Base-by-base conservation (phyloP, 208 protist genomes). In the Acanthamoeba lenticulata region DNA sequence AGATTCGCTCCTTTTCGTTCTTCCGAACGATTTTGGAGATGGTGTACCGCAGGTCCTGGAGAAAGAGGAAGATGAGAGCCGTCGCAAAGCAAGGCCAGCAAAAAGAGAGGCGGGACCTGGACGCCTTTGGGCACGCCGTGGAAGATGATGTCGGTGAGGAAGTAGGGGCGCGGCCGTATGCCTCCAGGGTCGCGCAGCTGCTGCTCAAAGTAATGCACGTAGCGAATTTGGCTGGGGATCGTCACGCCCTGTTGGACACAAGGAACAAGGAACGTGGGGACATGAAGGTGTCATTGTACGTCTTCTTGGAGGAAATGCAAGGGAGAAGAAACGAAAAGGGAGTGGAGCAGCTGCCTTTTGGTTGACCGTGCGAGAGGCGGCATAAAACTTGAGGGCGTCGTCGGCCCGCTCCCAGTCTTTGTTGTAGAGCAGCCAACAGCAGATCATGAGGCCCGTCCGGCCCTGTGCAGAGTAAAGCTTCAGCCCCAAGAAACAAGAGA, bases 221-320 rank as follows among this genome's bases (percentile, higher is more conserved):
- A 86, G 27, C 77, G 77, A 21, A 86, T 86, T 6, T 86, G 77
- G 45, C 77, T 86, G 0, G 77, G 77, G 17, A 86, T 86, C 13
- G 77, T 86, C 77, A 86, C 77, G 45, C 77, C 77, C 77, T 86
- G 38, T 77, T n/a, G n/a, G n/a, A n/a, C n/a, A n/a, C n/a, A n/a
- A n/a, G n/a, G n/a, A n/a, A n/a, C n/a, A n/a, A n/a, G n/a, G n/a
- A n/a, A n/a, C n/a, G n/a, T n/a, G n/a, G n/a, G n/a, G n/a, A n/a
- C n/a, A n/a, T n/a, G n/a, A n/a, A n/a, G n/a, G n/a, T n/a, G n/a
- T n/a, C n/a, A n/a, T n/a, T n/a, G n/a, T n/a, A n/a, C n/a, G n/a
- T n/a, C n/a, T n/a, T n/a, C n/a, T n/a, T n/a, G n/a, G n/a, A n/a
- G n/a, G n/a, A n/a, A n/a, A n/a, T n/a, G n/a, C n/a, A n/a, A n/a